These are phyloP conservation scores for Boletus vermiculosoides DNA, from an alignment of 768 basidiomycete species.

Conservation along the genomic window DNA sequence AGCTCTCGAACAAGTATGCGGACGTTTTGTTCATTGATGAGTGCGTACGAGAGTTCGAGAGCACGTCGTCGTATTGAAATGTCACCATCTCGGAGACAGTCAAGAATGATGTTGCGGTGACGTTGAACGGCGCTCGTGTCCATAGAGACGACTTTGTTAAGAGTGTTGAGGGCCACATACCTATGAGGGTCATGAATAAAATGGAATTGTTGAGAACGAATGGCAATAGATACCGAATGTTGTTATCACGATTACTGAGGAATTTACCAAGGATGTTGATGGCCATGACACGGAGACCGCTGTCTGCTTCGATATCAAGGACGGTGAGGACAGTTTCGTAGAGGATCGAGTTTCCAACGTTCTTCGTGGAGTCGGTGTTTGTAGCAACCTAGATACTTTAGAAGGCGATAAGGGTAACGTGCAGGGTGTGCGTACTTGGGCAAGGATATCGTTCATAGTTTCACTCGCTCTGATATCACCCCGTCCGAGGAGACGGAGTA, in stretches of 20 bases:
- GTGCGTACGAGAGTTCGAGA: constrained; percentile 93
- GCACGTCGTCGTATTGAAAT: constrained; percentile 97
- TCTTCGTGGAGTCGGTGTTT: constrained; percentile 96
- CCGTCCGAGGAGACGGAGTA: constrained; percentile 84
- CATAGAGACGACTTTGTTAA: constrained; percentile 97
- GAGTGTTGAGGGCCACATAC: constrained; percentile 95
- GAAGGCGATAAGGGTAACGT: background rate
- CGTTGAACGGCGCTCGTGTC: constrained; percentile 98
- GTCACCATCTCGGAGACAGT: constrained; percentile 98
- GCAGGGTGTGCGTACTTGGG: constrained; percentile 57
- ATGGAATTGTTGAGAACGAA: background rate
- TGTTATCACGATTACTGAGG: constrained; percentile 95
- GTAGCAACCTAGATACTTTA: constrained; percentile 77
- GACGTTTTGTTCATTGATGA: constrained; percentile 94
- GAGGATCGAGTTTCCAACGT: constrained; percentile 96
- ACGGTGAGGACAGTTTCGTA: constrained; percentile 98
- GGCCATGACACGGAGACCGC: constrained; percentile 95
- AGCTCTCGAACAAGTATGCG: constrained; percentile 89
- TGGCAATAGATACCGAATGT: constrained; percentile 75
- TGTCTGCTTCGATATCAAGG: constrained; percentile 96
- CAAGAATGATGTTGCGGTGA: constrained; percentile 97
- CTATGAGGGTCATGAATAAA: constrained; percentile 40
- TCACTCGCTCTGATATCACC: constrained; percentile 88
- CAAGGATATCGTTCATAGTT: constrained; percentile 97
- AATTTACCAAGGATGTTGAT: constrained; percentile 99